A percentile compares a stretch with the other conserved stretches of the same genome.
Conservation (phyloP, 441 rosid genomes). For the Metrosideros polymorpha region DNA sequence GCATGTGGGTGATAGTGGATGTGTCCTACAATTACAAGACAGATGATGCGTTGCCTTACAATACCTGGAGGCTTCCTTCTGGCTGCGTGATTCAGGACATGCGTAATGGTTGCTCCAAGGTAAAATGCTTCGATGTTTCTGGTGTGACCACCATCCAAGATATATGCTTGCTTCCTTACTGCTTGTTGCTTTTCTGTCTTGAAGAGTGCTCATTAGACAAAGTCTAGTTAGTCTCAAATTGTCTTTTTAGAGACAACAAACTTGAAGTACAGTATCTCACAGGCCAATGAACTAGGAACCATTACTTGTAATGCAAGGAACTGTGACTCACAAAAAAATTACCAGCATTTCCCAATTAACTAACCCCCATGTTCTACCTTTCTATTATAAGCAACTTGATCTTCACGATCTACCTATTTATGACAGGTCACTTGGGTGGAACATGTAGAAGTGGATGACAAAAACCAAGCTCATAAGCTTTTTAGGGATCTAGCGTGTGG, state of each 20-base stretch:
- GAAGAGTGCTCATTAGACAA: background rate
- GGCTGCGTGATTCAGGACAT: slow-evolving; percentile 63
- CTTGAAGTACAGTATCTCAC: background rate
- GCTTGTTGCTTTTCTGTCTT: background rate
- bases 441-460: slow-evolving; percentile 66
- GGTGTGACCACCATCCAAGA: background rate
- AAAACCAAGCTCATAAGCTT: slow-evolving; percentile 33
- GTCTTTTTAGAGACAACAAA: background rate
- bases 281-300: background rate
- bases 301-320: background rate
- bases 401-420: background rate
- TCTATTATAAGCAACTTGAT: background rate
- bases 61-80: slow-evolving; percentile 61
- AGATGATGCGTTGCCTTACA: slow-evolving; percentile 7
- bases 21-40: slow-evolving; percentile 27
- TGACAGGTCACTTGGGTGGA: slow-evolving; percentile 70
- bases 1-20: slow-evolving; percentile 53
- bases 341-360: background rate
- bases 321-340: background rate
- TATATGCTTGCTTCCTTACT: background rate
- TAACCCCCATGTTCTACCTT: background rate
- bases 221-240: background rate
- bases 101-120: slow-evolving; percentile 45
- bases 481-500: slow-evolving; percentile 39
- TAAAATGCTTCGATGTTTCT: background rate